A percentile compares a stretch with the other conserved stretches of the same genome.
Conservation (phyloP, 176 grass and related monocot genomes). For the Oryza brachyantha region DNA sequence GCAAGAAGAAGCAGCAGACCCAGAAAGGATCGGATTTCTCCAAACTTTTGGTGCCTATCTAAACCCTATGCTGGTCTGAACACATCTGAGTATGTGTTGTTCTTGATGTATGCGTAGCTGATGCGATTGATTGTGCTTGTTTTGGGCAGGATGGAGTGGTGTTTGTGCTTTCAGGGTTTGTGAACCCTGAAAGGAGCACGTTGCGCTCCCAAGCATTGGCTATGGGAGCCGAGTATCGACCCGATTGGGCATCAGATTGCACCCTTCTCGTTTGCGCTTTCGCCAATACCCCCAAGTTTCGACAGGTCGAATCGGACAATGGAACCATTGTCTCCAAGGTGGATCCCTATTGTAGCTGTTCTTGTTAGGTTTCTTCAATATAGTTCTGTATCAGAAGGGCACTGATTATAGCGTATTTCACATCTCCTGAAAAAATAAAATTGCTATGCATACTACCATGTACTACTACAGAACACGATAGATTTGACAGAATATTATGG, state of each 20-base stretch:
- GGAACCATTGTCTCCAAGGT: conserved; percentile 91
- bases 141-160: conserved; percentile 69
- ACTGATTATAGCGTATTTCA: not conserved
- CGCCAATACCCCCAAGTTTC: conserved; percentile 80
- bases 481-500: not conserved
- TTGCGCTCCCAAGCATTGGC: conserved; percentile 76
- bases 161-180: conserved; percentile 78
- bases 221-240: conserved; percentile 79
- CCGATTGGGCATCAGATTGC: conserved; percentile 79
- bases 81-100: not conserved
- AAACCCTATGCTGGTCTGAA: not conserved
- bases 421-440: not conserved
- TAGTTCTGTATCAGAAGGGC: not conserved
- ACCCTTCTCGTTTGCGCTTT: conserved; percentile 96
- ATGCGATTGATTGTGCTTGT: not conserved
- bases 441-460: not conserved
- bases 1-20: conserved; percentile 55
- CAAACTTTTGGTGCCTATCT: conserved; percentile 59
- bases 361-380: not conserved
- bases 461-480: not conserved
- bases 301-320: conserved; percentile 69
- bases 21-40: conserved; percentile 48
- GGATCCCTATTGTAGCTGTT: not conserved
- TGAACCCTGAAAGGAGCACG: conserved; percentile 79
- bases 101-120: not conserved